A percentile compares a stretch with the other conserved stretches of the same genome.
These are phyloP conservation scores for Pichiaceae sp. DNA, from an alignment of 1,139 yeast species.

Conservation along the genomic window DNA sequence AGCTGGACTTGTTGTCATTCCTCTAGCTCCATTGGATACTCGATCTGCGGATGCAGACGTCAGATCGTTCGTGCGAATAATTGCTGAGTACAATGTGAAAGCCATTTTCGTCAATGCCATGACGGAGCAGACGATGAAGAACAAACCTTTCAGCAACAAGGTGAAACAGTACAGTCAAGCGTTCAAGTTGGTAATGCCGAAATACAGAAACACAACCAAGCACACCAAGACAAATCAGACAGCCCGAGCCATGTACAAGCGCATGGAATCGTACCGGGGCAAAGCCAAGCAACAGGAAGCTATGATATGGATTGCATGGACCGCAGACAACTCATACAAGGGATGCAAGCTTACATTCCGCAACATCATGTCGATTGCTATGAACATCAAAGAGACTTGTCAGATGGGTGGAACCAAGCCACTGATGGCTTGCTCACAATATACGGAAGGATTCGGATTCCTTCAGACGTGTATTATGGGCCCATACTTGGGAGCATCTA, in stretches of 20 bases:
- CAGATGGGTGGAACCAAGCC: conserved; percentile 68
- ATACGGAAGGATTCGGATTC: conserved; percentile 81
- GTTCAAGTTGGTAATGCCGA: conserved; percentile 37
- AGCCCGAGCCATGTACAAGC: conserved; percentile 34
- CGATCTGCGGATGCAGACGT: conserved; percentile 69
- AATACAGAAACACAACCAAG: conserved; percentile 61
- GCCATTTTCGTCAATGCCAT: conserved; percentile 76
- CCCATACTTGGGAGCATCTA: conserved; percentile 77
- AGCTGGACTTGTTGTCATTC: conserved; percentile 75
- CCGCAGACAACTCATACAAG: conserved; percentile 64
- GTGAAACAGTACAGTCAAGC: conserved; percentile 47
- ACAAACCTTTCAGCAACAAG: conserved; percentile 57
- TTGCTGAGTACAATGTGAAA: conserved; percentile 62
- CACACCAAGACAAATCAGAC: conserved; percentile 41
- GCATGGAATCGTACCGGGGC: conserved; percentile 38
- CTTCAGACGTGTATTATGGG: conserved; percentile 78
- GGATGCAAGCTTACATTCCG: conserved; percentile 53
- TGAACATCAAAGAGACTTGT: conserved; percentile 86
- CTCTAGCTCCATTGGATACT: conserved; percentile 63
- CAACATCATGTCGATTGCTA: conserved; percentile 69
- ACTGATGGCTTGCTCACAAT: conserved; percentile 80
- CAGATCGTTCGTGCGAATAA: conserved; percentile 55
- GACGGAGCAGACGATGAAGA: conserved; percentile 61
- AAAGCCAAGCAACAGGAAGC: conserved; percentile 27
- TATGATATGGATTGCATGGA: conserved; percentile 40